Percentiles rank a stretch among this genome's conserved stretches.
Evolutionary conservation across 352 stramenopile genomes (phyloP).

Genomic region (Pythium folliculosum): DNA sequence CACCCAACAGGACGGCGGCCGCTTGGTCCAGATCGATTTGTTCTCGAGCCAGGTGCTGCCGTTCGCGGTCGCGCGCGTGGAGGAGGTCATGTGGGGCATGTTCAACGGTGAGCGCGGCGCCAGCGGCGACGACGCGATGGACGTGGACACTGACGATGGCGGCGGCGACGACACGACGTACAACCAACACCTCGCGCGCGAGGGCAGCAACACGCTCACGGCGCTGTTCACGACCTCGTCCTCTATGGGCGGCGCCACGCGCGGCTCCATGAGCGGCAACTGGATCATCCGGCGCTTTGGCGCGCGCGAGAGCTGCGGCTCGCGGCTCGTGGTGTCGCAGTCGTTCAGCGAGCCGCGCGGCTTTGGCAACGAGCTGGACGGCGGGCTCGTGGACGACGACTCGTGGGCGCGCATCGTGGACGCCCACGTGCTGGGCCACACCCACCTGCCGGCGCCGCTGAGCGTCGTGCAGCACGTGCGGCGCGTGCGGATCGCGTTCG

Average conservation of each 20-base stretch:
- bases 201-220: neutral
- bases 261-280: slow-evolving; percentile 15
- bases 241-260: neutral
- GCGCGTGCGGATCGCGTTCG: neutral
- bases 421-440: slow-evolving; percentile 8
- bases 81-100: slow-evolving; percentile 9
- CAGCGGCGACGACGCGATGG: neutral
- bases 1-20: neutral
- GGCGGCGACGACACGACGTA: neutral
- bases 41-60: slow-evolving; percentile 17
- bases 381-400: slow-evolving; percentile 3
- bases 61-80: neutral
- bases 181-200: neutral
- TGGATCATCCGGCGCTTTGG: slow-evolving; percentile 5
- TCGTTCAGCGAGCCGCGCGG: neutral
- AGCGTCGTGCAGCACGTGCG: slow-evolving; percentile 22
- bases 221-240: neutral
- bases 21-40: neutral
- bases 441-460: slow-evolving; percentile 10
- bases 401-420: slow-evolving; percentile 19
- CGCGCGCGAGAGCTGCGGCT: neutral
- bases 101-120: slow-evolving; percentile 2
- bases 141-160: neutral
- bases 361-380: slow-evolving; percentile 18
- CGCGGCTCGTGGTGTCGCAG: slow-evolving; percentile 9